These are phyloP conservation scores for Phytophthora tentaculata DNA, from an alignment of 352 stramenopile genomes.

Conservation along the genomic window DNA sequence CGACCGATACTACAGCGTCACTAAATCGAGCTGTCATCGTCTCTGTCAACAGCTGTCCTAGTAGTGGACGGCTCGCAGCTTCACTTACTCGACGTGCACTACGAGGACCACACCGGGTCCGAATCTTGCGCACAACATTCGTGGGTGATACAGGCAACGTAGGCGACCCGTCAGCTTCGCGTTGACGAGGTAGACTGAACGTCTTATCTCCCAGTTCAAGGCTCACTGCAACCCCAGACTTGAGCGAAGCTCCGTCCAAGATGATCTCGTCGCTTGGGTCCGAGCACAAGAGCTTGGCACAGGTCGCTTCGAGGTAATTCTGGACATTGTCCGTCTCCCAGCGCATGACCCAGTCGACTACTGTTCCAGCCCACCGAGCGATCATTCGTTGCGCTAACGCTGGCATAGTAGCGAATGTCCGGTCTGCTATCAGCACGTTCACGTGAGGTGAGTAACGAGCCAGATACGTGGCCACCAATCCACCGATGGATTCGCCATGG, in stretches of 20 bases:
- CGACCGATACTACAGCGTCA: constrained; percentile 67
- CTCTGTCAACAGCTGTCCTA: constrained; percentile 69
- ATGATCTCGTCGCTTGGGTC: constrained; percentile 88
- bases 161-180: constrained; percentile 26
- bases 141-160: constrained; percentile 6
- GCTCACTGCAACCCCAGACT: constrained; percentile 75
- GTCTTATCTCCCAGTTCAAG: constrained; percentile 62
- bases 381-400: constrained; percentile 83
- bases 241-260: constrained; percentile 79
- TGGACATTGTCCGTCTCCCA: constrained; percentile 85
- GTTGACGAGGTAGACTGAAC: constrained; percentile 43
- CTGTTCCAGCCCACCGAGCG: constrained; percentile 69
- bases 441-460: constrained; percentile 64
- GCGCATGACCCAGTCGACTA: constrained; percentile 69
- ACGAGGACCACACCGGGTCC: constrained; percentile 15
- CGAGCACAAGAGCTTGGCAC: constrained; percentile 84
- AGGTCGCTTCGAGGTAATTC: constrained; percentile 78
- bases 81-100: constrained; percentile 55
- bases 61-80: constrained; percentile 53
- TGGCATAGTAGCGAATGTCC: constrained; percentile 81
- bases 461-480: constrained; percentile 78
- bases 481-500: constrained; percentile 86
- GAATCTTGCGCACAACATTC: constrained; percentile 19
- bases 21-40: constrained; percentile 69
- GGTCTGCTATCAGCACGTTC: constrained; percentile 76